A percentile compares a stretch with the other conserved stretches of the same genome.
Evolutionary conservation across 1,139 yeast species (phyloP).

Genomic region (Sugiyamaella novakii): DNA sequence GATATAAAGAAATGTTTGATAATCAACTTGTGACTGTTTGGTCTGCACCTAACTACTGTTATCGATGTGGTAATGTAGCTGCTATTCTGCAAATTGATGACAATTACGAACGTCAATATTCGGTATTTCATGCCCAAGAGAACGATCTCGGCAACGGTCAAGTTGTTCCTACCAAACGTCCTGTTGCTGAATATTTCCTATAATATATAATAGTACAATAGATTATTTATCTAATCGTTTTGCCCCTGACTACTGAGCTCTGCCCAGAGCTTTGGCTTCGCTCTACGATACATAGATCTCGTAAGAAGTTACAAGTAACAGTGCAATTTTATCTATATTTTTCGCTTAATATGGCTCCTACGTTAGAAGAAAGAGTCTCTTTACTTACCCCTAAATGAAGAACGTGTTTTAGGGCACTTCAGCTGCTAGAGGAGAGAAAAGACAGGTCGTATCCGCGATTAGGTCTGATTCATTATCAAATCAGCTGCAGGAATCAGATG

Average conservation of each 20-base stretch:
- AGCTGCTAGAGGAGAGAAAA: no score
- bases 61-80: conserved; percentile 93
- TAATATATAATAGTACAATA: conserved; percentile 35
- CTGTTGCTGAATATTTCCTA: conserved; percentile 74
- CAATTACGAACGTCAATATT: conserved; percentile 66
- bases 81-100: conserved; percentile 84
- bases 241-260: conserved; percentile 3
- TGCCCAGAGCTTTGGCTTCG: neutral
- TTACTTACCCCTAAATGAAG: no score
- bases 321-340: no score
- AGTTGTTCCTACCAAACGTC: conserved; percentile 69
- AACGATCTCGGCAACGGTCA: conserved; percentile 55
- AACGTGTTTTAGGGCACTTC: no score
- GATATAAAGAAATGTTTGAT: conserved; percentile 84
- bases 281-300: no score
- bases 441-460: no score
- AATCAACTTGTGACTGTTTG: conserved; percentile 88
- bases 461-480: no score
- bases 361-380: no score
- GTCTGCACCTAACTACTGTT: conserved; percentile 95
- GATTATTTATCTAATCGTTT: neutral
- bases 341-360: no score
- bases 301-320: no score
- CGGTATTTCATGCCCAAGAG: conserved; percentile 81
- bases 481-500: no score